Evolutionary conservation across 2,329 filamentous ascomycete species (phyloP).

Genomic region (Hymenoscyphus fructigenus): DNA sequence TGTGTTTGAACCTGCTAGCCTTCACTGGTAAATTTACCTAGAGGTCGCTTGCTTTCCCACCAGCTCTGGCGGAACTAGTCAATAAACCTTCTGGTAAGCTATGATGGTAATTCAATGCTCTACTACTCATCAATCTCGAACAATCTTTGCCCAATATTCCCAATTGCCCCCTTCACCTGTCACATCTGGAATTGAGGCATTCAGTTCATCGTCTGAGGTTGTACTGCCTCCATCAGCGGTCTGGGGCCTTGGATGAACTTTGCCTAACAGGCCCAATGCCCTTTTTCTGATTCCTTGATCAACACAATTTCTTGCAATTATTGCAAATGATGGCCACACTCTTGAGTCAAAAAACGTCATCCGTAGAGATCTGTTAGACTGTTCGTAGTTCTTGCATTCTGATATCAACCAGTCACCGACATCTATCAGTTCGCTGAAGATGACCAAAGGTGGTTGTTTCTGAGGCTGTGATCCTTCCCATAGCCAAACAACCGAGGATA

Average conservation of each 20-base stretch:
- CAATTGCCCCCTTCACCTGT: neutral
- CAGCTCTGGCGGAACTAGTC: too few species aligned
- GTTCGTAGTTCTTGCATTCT: too few species aligned
- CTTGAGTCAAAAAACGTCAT: conserved; percentile 7
- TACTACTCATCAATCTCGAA: too few species aligned
- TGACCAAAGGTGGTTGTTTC: too few species aligned
- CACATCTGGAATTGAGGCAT: neutral
- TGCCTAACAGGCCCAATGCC: conserved; percentile 4
- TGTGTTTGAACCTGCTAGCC: too few species aligned
- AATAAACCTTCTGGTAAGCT: too few species aligned
- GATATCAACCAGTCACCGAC: too few species aligned
- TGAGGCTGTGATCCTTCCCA: too few species aligned
- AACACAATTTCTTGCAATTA: conserved; percentile 4
- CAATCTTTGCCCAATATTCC: neutral
- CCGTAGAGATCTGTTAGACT: neutral
- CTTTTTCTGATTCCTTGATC: conserved; percentile 6
- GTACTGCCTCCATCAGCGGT: neutral
- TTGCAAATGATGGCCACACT: conserved; percentile 5
- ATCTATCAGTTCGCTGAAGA: too few species aligned
- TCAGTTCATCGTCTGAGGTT: neutral
- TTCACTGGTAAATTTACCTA: too few species aligned
- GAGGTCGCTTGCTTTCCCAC: too few species aligned
- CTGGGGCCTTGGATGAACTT: neutral
- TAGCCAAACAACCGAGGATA: neutral
- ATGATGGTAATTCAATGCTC: too few species aligned